Percentiles rank a stretch among this genome's conserved stretches.
phyloP scores from a whole-genome alignment of 331 rosid species.

The Quercus lobata region DNA sequence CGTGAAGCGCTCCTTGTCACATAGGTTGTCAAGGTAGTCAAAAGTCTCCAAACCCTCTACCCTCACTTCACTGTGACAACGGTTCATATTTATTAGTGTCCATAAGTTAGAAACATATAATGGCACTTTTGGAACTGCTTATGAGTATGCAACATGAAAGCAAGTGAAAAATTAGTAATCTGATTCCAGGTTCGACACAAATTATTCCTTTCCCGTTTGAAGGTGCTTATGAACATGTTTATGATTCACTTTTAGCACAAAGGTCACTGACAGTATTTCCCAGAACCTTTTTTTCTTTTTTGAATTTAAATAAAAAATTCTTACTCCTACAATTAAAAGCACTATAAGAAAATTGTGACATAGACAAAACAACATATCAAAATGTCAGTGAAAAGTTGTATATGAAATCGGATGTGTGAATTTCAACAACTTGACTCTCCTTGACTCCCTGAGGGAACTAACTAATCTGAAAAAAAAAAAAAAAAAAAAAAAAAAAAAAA shows the following conservation, averaged over 20 bases:
- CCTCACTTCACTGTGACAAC: slow-evolving; percentile 76
- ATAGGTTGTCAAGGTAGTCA: slow-evolving; percentile 72
- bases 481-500: no score
- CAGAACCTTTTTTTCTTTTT: no score
- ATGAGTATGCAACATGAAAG: not conserved
- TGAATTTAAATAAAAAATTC: no score
- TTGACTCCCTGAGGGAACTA: not conserved
- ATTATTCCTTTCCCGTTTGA: not conserved
- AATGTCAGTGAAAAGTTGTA: not conserved
- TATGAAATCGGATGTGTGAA: not conserved
- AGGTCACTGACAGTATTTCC: not conserved
- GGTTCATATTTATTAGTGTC: slow-evolving; percentile 9
- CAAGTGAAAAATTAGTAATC: not conserved
- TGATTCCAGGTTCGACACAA: not conserved
- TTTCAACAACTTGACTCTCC: not conserved
- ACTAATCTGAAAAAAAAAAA: no score
- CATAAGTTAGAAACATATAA: not conserved
- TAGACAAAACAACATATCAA: not conserved
- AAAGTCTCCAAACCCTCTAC: slow-evolving; percentile 92
- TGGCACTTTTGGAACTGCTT: not conserved
- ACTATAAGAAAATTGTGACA: not conserved
- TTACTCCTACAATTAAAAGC: no score
- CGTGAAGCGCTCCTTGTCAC: slow-evolving; percentile 70
- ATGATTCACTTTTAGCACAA: not conserved
- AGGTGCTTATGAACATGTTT: not conserved